Evolutionary conservation across 2,329 filamentous ascomycete species (phyloP).

Genomic region (Fusarium humuli): DNA sequence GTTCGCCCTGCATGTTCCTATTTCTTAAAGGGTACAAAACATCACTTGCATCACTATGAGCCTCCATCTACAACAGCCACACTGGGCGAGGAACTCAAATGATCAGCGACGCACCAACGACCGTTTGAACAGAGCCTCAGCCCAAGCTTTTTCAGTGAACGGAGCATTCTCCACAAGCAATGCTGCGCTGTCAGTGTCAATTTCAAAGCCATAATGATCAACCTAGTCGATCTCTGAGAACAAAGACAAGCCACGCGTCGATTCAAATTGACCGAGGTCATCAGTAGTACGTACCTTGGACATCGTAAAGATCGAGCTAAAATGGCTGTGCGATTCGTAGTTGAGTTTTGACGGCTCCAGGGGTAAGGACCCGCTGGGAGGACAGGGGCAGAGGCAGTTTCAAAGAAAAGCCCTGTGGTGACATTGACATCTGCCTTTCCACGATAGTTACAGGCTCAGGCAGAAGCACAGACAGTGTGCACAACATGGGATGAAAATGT

Average conservation of each 20-base stretch:
- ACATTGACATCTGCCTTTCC: background rate
- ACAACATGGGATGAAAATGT: constrained; percentile 43
- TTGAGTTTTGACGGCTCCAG: constrained; percentile 29
- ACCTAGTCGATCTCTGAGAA: constrained; percentile 10
- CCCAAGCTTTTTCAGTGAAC: constrained; percentile 24
- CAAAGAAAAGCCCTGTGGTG: constrained; percentile 24
- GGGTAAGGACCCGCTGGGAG: constrained; percentile 23
- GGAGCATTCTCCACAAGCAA: constrained; percentile 27
- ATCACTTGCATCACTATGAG: background rate
- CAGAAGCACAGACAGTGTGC: constrained; percentile 17
- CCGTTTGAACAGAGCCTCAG: constrained; percentile 26
- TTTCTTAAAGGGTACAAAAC: background rate
- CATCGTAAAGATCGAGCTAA: background rate
- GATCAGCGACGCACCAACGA: constrained; percentile 33
- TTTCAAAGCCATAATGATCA: constrained; percentile 6
- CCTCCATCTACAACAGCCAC: constrained; percentile 2
- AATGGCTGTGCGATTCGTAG: background rate
- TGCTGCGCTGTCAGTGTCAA: constrained; percentile 28
- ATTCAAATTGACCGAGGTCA: background rate
- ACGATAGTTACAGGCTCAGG: constrained; percentile 3
- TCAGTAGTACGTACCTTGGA: background rate
- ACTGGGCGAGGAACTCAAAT: no score
- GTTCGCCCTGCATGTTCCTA: background rate
- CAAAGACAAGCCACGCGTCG: constrained; percentile 30
- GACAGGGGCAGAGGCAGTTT: constrained; percentile 36